A percentile compares a stretch with the other conserved stretches of the same genome.
These are phyloP conservation scores for Podaxis mareebaensis DNA, from an alignment of 768 basidiomycete species.

Conservation along the genomic window DNA sequence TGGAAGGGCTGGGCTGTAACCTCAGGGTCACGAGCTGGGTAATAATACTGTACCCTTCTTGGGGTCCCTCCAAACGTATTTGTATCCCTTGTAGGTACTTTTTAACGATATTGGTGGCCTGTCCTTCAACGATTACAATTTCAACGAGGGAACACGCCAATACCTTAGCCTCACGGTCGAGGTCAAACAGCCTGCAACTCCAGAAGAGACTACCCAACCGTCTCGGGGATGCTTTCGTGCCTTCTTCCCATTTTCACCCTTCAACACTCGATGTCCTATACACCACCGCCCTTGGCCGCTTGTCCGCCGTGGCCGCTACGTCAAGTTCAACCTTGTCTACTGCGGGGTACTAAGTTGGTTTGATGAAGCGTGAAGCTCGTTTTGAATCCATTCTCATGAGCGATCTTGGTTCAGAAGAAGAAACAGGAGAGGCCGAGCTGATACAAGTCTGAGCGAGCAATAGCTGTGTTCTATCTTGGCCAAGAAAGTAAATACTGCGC, in stretches of 20 bases:
- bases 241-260: background rate
- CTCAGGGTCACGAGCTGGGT: too few relatives aligned
- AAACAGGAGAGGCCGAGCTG: constrained; percentile 66
- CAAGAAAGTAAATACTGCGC: too few relatives aligned
- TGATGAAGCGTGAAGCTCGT: constrained; percentile 81
- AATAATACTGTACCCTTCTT: background rate
- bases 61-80: background rate
- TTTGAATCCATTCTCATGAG: constrained; percentile 87
- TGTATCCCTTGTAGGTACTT: background rate
- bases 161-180: background rate
- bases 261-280: background rate
- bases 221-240: background rate
- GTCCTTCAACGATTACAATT: background rate
- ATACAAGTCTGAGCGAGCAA: constrained; percentile 59
- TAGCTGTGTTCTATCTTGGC: too few relatives aligned
- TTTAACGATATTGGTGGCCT: background rate
- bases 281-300: background rate
- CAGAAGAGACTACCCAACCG: background rate
- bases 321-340: background rate
- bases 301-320: background rate
- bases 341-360: background rate
- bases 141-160: background rate
- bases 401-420: constrained; percentile 61
- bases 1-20: too few relatives aligned
- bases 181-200: background rate